These are phyloP conservation scores for Cutaneotrichosporon dermatis DNA, from an alignment of 1,284 basidiomycete species.

Conservation along the genomic window DNA sequence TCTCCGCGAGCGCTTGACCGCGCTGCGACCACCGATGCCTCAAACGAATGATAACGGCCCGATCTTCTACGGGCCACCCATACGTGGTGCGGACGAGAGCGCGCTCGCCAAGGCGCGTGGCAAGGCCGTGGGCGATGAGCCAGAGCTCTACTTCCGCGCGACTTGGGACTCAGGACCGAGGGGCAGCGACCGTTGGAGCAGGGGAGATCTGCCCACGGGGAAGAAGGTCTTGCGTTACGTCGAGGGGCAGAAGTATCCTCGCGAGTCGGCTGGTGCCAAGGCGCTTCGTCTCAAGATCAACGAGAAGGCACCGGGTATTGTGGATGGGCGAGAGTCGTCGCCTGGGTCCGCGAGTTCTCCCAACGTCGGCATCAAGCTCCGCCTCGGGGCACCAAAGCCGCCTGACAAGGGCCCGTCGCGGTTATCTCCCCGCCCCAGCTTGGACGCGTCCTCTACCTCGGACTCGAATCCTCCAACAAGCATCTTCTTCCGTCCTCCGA, in stretches of 20 bases:
- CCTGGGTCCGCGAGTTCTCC: conserved; percentile 5
- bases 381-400: conserved; percentile 9
- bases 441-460: not conserved
- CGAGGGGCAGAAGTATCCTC: conserved; percentile 29
- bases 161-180: conserved; percentile 41
- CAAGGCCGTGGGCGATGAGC: conserved; percentile 26
- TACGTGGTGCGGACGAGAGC: conserved; percentile 35
- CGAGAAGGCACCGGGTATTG: conserved; percentile 3
- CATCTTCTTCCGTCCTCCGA: not conserved
- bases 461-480: not conserved
- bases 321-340: not conserved
- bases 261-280: conserved; percentile 18
- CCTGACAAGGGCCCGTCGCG: not conserved
- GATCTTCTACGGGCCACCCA: conserved; percentile 32
- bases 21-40: conserved; percentile 33
- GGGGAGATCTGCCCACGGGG: conserved; percentile 31
- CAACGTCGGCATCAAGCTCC: conserved; percentile 11
- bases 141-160: conserved; percentile 23
- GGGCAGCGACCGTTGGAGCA: conserved; percentile 31
- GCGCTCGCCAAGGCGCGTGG: conserved; percentile 33
- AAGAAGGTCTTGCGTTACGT: conserved; percentile 33
- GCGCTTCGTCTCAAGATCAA: conserved; percentile 14
- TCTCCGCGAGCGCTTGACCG: conserved; percentile 39
- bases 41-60: conserved; percentile 21
- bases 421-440: not conserved